Conservation (phyloP, 331 rosid genomes). For the Arachis monticola region DNA sequence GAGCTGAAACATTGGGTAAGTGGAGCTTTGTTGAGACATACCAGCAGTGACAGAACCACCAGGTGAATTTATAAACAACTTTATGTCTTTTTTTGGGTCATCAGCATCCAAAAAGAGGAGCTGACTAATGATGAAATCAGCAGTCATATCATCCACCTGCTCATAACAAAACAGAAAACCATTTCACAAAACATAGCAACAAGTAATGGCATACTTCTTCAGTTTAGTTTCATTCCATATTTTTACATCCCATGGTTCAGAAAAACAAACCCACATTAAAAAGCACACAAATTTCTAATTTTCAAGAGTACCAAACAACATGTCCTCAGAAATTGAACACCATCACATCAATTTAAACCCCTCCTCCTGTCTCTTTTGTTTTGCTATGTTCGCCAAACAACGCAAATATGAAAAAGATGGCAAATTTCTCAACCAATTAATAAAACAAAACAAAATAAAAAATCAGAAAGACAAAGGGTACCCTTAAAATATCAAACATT, state of each 20-base stretch:
- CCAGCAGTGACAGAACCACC: conserved; percentile 99
- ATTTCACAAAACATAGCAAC: not conserved
- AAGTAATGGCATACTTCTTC: conserved; percentile 7
- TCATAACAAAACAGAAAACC: conserved; percentile 32
- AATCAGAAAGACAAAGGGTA: conserved; percentile 24
- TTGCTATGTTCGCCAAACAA: not conserved
- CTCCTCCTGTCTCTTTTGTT: too few species aligned
- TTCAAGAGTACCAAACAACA: not conserved
- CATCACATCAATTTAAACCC: not conserved
- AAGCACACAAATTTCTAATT: conserved; percentile 1
- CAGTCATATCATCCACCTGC: conserved; percentile 94
- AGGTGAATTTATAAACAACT: conserved; percentile 88
- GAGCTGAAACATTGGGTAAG: not conserved
- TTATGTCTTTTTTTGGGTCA: conserved; percentile 81
- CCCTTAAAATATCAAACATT: conserved; percentile 1
- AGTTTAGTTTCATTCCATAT: conserved; percentile 18
- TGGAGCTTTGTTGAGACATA: conserved; percentile 39
- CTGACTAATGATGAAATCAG: conserved; percentile 88
- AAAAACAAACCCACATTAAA: conserved; percentile 19
- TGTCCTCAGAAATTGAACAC: conserved; percentile 1
- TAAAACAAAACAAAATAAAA: not conserved
- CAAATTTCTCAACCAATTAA: conserved; percentile 28
- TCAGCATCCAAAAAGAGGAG: conserved; percentile 92
- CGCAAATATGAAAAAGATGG: conserved; percentile 32
- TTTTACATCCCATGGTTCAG: not conserved